Evolutionary conservation across 2,329 filamentous ascomycete species (phyloP).

Genomic region (Apiospora koreana): DNA sequence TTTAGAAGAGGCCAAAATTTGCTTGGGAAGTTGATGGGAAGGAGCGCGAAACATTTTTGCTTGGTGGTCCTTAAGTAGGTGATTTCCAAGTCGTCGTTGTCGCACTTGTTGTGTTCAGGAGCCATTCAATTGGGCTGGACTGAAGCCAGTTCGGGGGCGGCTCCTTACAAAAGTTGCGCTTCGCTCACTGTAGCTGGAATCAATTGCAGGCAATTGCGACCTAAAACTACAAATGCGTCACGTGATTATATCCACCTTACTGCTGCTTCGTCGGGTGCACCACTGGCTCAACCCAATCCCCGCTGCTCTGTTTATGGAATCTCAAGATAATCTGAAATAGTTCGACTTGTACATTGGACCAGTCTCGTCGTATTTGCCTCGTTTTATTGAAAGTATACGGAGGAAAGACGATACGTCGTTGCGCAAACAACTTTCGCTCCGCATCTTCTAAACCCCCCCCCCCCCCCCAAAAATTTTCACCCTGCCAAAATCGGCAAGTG

Average conservation of each 20-base stretch:
- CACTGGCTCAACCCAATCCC: neutral
- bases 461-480: slow-evolving; percentile 8
- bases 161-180: neutral
- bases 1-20: slow-evolving; percentile 11
- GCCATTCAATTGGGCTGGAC: neutral
- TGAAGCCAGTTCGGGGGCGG: neutral
- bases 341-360: neutral
- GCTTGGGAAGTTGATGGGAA: neutral
- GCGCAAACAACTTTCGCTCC: neutral
- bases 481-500: slow-evolving; percentile 10
- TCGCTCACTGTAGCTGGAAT: neutral
- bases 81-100: no score
- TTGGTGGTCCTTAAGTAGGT: no score
- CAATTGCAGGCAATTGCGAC: neutral
- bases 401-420: neutral
- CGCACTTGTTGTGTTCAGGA: neutral
- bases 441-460: no score
- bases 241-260: slow-evolving; percentile 21
- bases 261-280: neutral
- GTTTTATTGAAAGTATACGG: neutral
- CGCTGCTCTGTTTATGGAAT: neutral
- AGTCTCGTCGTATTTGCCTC: neutral
- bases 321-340: neutral
- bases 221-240: slow-evolving; percentile 14
- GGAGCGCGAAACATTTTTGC: no score